These are phyloP conservation scores for Populus euphratica DNA, from an alignment of 345 rosid genomes.

Conservation along the genomic window DNA sequence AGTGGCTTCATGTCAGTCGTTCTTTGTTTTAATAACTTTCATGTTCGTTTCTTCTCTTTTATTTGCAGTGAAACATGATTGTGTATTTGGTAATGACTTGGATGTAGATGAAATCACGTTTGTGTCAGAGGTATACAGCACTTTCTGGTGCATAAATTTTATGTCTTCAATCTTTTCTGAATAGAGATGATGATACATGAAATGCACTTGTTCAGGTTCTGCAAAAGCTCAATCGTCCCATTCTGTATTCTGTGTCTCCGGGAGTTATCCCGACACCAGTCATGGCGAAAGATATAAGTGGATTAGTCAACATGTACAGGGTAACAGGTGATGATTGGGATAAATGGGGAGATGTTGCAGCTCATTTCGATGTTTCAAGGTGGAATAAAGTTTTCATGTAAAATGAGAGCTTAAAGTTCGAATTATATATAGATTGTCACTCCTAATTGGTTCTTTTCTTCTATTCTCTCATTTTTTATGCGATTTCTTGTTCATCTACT, in stretches of 20 bases:
- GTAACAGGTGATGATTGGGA: conserved; percentile 95
- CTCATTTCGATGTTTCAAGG: conserved; percentile 85
- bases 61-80: conserved; percentile 75
- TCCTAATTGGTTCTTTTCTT: conserved; percentile 4
- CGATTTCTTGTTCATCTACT: conserved; percentile 17
- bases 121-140: conserved; percentile 58
- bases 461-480: neutral
- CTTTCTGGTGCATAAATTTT: neutral
- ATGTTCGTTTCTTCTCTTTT: neutral
- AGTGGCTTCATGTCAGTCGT: conserved; percentile 3
- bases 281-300: conserved; percentile 66
- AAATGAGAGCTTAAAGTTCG: conserved; percentile 2
- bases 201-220: conserved; percentile 50
- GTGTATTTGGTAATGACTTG: conserved; percentile 79
- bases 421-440: neutral
- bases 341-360: conserved; percentile 67
- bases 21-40: neutral
- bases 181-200: conserved; percentile 9
- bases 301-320: conserved; percentile 75
- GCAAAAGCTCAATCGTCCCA: conserved; percentile 59
- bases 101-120: conserved; percentile 55
- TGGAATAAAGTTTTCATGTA: conserved; percentile 21
- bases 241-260: conserved; percentile 84
- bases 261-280: conserved; percentile 76
- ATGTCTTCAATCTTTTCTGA: conserved; percentile 8